Evolutionary conservation across 768 basidiomycete species (phyloP), one percentile per base, ranked within the genome.

Genomic region (Russula sp.): DNA sequence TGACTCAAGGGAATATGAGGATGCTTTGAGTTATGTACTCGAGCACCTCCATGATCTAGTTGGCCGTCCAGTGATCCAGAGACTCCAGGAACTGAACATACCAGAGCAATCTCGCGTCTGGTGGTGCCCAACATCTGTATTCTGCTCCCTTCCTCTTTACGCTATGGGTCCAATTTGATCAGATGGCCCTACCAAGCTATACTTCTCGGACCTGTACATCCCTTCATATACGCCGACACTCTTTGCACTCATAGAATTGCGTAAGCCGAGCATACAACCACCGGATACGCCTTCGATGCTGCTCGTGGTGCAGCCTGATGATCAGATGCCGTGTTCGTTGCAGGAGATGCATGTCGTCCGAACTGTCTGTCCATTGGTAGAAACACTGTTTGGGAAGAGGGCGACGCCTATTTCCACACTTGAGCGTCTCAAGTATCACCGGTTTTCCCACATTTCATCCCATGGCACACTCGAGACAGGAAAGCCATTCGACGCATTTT

Each of bases 181-280:
- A 2, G n/a, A 20, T 11, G 50, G 20, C 20, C 16, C 4, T 0
- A 4, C 9, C 9, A 32, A 49, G 16, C 34, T 13, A 8, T 35
- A 36, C n/a, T 51, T 51, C 50, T 51, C 5, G 9, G 48, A 49
- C 18, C 11, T 34, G 32, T 49, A 49, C 13, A 49, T 49, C 2
- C 5, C 29, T 18, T 49, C 48, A 16, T 49, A 49, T 18, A 49
- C 48, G 2, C 48, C 48, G 9, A 48, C 46, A 8, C 25, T 48
- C 7, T 29, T 8, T 29, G 46, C 46, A 29, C 25, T 48, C 0
- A 49, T 49, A 6, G 29, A 32, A n/a, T 32, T 29, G 7, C 48
- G 13, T 3, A 32, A 32, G 3, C 7, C 13, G 14, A 13, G 29
- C 34, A 13, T 67, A 76, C 82, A 45, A 72, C 75, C 1, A 6